Percentiles rank a stretch among this genome's conserved stretches.
phyloP scores from a whole-genome alignment of 129 eudicot genomes.

The Arctium lappa region DNA sequence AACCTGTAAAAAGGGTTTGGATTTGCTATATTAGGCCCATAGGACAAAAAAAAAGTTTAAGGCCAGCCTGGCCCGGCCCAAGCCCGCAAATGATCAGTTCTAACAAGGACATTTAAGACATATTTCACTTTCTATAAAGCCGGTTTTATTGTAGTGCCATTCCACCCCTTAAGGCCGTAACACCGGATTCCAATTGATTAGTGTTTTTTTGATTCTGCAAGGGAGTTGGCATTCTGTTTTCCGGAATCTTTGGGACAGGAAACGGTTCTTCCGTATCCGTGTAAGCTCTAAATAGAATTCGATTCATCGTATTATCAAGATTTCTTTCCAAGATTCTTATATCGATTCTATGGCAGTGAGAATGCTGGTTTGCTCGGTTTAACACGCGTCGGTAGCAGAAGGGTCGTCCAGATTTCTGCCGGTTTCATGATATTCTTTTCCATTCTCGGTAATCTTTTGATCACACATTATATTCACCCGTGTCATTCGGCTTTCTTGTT shows the following conservation, averaged over 20 bases:
- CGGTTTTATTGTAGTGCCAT: no score
- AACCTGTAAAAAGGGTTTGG: no score
- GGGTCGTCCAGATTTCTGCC: constrained; percentile 93
- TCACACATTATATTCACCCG: constrained; percentile 1
- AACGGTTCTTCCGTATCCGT: constrained; percentile 83
- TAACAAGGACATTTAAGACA: no score
- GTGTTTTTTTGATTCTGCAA: constrained; percentile 9
- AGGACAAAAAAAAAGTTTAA: no score
- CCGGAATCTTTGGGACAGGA: constrained; percentile 95
- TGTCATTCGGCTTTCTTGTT: background rate
- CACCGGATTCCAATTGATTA: background rate
- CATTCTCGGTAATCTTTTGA: constrained; percentile 57
- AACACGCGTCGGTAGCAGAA: constrained; percentile 96
- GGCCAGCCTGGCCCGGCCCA: no score
- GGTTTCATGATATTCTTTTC: constrained; percentile 99
- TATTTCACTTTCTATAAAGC: no score
- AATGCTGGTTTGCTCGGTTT: constrained; percentile 93
- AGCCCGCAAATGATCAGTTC: no score
- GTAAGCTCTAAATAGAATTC: constrained; percentile 45
- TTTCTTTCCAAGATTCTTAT: constrained; percentile 8
- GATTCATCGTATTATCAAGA: background rate
- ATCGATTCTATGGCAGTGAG: constrained; percentile 47
- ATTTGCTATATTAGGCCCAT: no score
- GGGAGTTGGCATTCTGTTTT: constrained; percentile 90
- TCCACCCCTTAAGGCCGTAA: background rate